phyloP scores from a whole-genome alignment of 257 asterid genomes.

The Ehretia macrophylla region DNA sequence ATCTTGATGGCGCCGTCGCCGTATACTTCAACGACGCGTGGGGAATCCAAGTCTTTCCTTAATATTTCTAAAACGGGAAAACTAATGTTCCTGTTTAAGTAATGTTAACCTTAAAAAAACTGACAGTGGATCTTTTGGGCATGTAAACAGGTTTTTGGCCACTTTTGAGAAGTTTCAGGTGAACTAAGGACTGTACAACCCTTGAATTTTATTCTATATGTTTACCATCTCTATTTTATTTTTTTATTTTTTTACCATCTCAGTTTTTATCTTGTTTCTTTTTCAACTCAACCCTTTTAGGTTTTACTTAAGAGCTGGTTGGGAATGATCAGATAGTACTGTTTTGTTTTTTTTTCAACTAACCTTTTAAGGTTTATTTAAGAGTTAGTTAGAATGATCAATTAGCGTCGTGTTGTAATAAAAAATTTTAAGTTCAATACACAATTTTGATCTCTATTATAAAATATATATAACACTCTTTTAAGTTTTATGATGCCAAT shows the following conservation, averaged over 20 bases:
- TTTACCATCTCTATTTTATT: not conserved
- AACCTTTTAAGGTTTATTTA: too few relatives aligned
- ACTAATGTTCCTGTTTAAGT: slow-evolving; percentile 15
- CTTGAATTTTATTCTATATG: not conserved
- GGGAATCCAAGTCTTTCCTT: slow-evolving; percentile 31
- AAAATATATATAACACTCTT: too few relatives aligned
- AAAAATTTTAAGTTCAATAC: too few relatives aligned
- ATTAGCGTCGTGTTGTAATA: too few relatives aligned
- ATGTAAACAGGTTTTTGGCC: slow-evolving; percentile 15
- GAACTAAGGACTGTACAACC: slow-evolving; percentile 4
- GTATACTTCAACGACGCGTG: slow-evolving; percentile 43
- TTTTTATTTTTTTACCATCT: not conserved
- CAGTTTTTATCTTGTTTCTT: not conserved
- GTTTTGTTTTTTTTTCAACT: too few relatives aligned
- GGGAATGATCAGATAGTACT: too few relatives aligned
- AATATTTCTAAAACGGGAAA: slow-evolving; percentile 29
- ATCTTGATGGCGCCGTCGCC: slow-evolving; percentile 29
- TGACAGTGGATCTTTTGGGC: slow-evolving; percentile 11
- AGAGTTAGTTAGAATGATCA: too few relatives aligned
- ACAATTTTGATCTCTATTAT: too few relatives aligned
- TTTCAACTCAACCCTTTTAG: too few relatives aligned
- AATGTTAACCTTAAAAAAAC: slow-evolving; percentile 28
- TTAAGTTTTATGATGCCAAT: too few relatives aligned
- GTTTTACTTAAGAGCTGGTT: too few relatives aligned
- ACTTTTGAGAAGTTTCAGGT: slow-evolving; percentile 19